Base-by-base conservation (phyloP, 2,329 filamentous ascomycete species). In the Xylaria sp. region DNA sequence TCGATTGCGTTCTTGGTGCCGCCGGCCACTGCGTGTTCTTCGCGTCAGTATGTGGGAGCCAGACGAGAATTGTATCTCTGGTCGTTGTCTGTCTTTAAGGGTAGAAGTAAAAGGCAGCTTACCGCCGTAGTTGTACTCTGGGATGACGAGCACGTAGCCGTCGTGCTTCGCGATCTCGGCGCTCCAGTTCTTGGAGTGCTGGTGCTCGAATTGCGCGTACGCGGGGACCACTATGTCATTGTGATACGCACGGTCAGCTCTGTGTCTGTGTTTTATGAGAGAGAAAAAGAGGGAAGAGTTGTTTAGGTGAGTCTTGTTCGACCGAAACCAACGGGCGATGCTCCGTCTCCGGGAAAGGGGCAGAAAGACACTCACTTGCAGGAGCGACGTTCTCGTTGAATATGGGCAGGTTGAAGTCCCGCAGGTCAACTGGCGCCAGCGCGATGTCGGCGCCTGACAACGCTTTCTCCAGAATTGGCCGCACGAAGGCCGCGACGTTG, bases 1-100 rank as follows among this genome's bases (percentile, higher is more conserved):
- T 88, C 86, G 57, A 89, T 79, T 5, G 86, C 85, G 68, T 87
- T 89, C 76, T 88, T 88, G 49, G 84, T 73, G 6, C 76, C 79
- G 0, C 80, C 84, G 0, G 85, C 76, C 5, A 86, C 65, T 67
- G 41, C 46, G 13, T n/a, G 40, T 35, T 35, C 31, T 13, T 13
- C 13, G 31, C 31, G 31, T 35, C 13, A 35, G 31, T 23, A 21
- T 43, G 11, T 43, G 11, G 40, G 21, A 43, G 21, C 31, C 31
- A n/a, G n/a, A n/a, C n/a, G n/a, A n/a, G n/a, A n/a, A 7, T 13
- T 27, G 23, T 33, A 11, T 27, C 25, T 58, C 5, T 56, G 7
- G n/a, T 35, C 21, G 8, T 40, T 27, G 8, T 13, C 13, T n/a
- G 11, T 11, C 13, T n/a, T 17, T 7, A 19, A n/a, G 15, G 19